phyloP scores from a whole-genome alignment of 768 basidiomycete species.

The Tricholoma terreum region DNA sequence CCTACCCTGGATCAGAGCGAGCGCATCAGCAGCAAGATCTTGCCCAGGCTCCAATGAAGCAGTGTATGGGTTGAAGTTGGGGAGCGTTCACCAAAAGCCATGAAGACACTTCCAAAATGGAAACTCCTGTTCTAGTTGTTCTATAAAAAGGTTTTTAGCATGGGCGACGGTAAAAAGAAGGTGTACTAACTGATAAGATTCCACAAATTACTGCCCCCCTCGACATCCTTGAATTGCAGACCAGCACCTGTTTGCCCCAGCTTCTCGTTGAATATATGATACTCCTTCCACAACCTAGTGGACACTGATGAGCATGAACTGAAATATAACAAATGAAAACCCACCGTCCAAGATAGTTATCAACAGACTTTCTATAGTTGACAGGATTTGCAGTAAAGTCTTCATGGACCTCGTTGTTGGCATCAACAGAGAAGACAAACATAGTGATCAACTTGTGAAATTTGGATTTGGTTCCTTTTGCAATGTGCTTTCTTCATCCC shows the following conservation, averaged over 20 bases:
- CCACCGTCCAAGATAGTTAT: background rate
- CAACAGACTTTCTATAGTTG: background rate
- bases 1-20: too few species aligned
- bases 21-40: too few species aligned
- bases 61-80: conserved; percentile 6
- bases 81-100: conserved; percentile 3
- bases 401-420: too few species aligned
- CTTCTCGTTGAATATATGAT: background rate
- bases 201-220: background rate
- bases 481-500: too few species aligned
- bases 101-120: background rate
- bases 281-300: too few species aligned
- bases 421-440: too few species aligned
- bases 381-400: background rate
- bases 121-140: background rate
- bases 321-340: background rate
- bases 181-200: background rate
- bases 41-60: too few species aligned
- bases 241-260: too few species aligned
- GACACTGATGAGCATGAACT: too few species aligned
- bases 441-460: too few species aligned
- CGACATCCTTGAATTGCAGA: background rate
- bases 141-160: background rate
- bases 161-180: background rate
- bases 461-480: too few species aligned